Evolutionary conservation across 371 early-diverging fungal species (phyloP).

Genomic region (Apophysomyces trapeziformis): DNA sequence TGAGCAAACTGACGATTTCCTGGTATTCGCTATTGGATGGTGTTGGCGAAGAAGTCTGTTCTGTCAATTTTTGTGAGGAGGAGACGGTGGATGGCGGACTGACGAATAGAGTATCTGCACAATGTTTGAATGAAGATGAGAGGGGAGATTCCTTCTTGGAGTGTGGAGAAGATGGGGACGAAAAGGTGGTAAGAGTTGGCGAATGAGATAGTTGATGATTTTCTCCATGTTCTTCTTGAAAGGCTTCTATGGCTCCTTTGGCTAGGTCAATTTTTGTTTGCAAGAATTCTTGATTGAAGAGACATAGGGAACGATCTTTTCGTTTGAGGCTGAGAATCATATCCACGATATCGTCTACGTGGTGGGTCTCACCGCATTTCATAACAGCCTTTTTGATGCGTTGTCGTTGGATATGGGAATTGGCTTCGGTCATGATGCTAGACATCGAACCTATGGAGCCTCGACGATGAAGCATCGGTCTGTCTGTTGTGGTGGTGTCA

Average conservation of each 20-base stretch:
- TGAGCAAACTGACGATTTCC: conserved; percentile 29
- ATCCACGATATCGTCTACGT: conserved; percentile 48
- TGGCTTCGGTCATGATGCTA: conserved; percentile 38
- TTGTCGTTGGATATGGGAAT: conserved; percentile 26
- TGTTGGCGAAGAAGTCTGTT: not conserved
- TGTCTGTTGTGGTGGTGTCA: not conserved
- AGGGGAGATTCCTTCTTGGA: not conserved
- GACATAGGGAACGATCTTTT: conserved; percentile 51
- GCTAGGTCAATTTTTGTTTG: conserved; percentile 44
- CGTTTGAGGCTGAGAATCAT: conserved; percentile 51
- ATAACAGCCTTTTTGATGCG: conserved; percentile 35
- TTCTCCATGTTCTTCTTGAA: conserved; percentile 35
- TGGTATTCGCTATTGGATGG: not conserved
- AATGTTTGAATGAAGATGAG: too few species aligned
- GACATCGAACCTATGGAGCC: conserved; percentile 41
- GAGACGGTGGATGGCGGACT: not conserved
- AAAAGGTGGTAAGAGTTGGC: not conserved
- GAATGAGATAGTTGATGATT: not conserved
- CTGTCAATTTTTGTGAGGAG: conserved; percentile 5
- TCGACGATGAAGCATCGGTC: conserved; percentile 37
- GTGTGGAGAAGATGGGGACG: not conserved
- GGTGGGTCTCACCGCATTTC: conserved; percentile 23
- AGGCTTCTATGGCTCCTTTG: conserved; percentile 44
- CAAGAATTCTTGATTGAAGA: conserved; percentile 51
- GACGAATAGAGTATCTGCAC: too few species aligned